Conservation (phyloP, 78 protist genomes). For the Monocercomonoides exilis region DNA sequence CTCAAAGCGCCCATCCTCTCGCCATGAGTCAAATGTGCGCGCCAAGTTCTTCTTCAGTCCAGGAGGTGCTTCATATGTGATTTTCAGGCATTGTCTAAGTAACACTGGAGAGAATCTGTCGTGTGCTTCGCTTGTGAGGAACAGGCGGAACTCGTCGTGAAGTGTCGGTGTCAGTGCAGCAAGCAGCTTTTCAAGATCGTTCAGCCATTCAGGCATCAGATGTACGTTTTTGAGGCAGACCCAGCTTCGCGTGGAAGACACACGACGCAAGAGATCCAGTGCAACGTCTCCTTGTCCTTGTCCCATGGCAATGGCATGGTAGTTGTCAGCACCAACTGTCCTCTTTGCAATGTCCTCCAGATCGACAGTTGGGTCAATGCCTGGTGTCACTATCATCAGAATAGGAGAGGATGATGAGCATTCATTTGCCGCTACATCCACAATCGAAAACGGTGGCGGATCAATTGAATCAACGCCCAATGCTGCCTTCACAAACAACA, state of each 20-base stretch:
- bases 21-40: conserved; percentile 48
- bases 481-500: neutral
- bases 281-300: conserved; percentile 59
- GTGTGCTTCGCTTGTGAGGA: conserved; percentile 72
- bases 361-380: conserved; percentile 63
- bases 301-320: conserved; percentile 68
- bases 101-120: conserved; percentile 45
- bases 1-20: neutral
- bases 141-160: conserved; percentile 58
- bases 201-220: conserved; percentile 62
- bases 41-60: conserved; percentile 55
- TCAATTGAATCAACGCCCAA: conserved; percentile 15
- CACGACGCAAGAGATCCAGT: conserved; percentile 16
- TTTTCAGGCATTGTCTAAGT: conserved; percentile 40
- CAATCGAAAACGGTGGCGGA: neutral
- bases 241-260: conserved; percentile 51
- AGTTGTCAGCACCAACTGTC: conserved; percentile 12
- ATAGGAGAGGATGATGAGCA: conserved; percentile 31
- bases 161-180: neutral
- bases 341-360: conserved; percentile 42
- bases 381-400: conserved; percentile 51
- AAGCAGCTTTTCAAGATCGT: conserved; percentile 43
- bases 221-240: conserved; percentile 74
- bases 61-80: conserved; percentile 79
- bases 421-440: neutral